A percentile compares a stretch with the other conserved stretches of the same genome.
phyloP scores from a whole-genome alignment of 805 yeast species.

The Lachancea lanzarotensis region DNA sequence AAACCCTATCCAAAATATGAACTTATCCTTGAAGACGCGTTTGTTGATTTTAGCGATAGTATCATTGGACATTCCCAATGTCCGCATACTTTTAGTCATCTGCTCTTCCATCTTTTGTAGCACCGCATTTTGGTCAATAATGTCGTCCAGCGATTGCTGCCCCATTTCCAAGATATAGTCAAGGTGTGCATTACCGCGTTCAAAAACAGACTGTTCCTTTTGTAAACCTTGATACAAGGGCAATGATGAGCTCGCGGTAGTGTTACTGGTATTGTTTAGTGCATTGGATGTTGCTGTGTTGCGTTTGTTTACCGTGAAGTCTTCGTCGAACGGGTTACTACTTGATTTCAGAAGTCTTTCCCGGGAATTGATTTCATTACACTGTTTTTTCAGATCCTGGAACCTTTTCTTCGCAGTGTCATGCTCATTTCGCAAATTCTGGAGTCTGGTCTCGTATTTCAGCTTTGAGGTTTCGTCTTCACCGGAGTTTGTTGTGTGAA shows the following conservation, averaged over 20 bases:
- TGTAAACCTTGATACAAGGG: conserved; percentile 54
- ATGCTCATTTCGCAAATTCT: conserved; percentile 43
- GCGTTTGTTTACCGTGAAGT: conserved; percentile 26
- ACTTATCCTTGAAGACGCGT: conserved; percentile 79
- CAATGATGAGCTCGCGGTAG: conserved; percentile 32
- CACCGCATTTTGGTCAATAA: conserved; percentile 76
- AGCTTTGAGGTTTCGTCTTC: conserved; percentile 14
- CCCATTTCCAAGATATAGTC: conserved; percentile 93
- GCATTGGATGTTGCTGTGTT: conserved; percentile 20
- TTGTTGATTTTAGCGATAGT: conserved; percentile 76
- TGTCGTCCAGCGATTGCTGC: conserved; percentile 72
- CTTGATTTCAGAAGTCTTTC: conserved; percentile 22
- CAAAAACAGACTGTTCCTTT: conserved; percentile 58
- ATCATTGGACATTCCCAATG: conserved; percentile 80
- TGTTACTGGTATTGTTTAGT: conserved; percentile 39
- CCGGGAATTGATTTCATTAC: conserved; percentile 21
- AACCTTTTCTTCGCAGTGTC: conserved; percentile 29
- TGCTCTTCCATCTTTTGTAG: conserved; percentile 53
- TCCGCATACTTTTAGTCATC: conserved; percentile 62
- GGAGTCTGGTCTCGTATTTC: conserved; percentile 56
- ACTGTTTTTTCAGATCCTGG: conserved; percentile 30
- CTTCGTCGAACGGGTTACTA: conserved; percentile 24
- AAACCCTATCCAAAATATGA: conserved; percentile 76
- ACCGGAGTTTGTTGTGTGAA: conserved; percentile 31
- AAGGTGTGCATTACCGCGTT: conserved; percentile 69